Percentiles rank a stretch among this genome's conserved stretches.
Evolutionary conservation across 495 filamentous ascomycete species (phyloP).

Genomic region (Cudoniella acicularis): DNA sequence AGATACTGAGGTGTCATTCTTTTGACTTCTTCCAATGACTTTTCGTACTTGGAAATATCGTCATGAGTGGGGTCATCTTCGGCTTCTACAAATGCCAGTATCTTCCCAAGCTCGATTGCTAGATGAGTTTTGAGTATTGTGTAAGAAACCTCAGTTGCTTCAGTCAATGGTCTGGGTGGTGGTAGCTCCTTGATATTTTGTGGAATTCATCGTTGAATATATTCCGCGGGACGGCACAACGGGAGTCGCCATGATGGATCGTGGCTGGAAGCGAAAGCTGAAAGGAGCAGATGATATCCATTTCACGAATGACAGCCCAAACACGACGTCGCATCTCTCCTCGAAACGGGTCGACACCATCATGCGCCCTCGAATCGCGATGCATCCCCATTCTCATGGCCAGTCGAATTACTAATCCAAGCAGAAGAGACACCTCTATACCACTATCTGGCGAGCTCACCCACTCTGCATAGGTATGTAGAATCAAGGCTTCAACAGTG

Average conservation of each 20-base stretch:
- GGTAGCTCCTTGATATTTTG: background rate
- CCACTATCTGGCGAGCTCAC: conserved; percentile 26
- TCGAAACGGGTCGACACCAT: background rate
- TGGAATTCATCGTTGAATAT: background rate
- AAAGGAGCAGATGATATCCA: conserved; percentile 1
- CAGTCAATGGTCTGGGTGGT: background rate
- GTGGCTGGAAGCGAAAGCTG: conserved; percentile 1
- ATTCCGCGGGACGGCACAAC: background rate
- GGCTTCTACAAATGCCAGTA: background rate
- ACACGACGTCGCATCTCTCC: conserved; percentile 1
- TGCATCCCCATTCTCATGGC: conserved; percentile 56
- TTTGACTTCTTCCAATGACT: background rate
- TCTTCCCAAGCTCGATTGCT: background rate
- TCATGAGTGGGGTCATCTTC: background rate
- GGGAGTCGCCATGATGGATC: background rate
- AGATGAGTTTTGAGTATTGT: background rate
- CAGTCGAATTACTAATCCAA: conserved; percentile 33
- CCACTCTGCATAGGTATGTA: conserved; percentile 30
- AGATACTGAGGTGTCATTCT: background rate
- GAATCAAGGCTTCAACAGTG: conserved; percentile 31
- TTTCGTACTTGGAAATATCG: background rate
- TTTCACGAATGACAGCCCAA: background rate
- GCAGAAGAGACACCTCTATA: conserved; percentile 29
- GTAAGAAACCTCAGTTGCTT: background rate
- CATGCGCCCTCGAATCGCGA: conserved; percentile 41